These are phyloP conservation scores for Neurospora sp. DNA, from an alignment of 495 filamentous ascomycete genomes.

Conservation along the genomic window DNA sequence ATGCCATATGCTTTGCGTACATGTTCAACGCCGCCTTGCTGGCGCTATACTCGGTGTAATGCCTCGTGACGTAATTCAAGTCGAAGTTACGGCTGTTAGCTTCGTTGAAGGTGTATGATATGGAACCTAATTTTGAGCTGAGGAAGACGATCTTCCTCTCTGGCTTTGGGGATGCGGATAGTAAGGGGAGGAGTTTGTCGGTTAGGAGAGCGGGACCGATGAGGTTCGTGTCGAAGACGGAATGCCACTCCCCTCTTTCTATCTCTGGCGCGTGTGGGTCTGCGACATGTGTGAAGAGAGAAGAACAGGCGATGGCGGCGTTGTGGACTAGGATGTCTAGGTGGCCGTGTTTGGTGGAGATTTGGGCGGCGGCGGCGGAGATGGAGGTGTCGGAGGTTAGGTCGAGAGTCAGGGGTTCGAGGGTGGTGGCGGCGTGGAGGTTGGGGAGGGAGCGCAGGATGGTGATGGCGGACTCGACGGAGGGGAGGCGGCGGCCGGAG, in stretches of 20 bases:
- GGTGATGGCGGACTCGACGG: conserved; percentile 13
- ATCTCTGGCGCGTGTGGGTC: background rate
- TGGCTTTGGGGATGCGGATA: conserved; percentile 22
- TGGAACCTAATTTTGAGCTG: conserved; percentile 8
- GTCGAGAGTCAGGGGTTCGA: conserved; percentile 27
- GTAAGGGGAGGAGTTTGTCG: conserved; percentile 35
- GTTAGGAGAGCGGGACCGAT: conserved; percentile 26
- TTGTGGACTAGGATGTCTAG: conserved; percentile 48
- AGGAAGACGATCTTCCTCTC: conserved; percentile 34
- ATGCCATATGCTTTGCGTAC: conserved; percentile 10
- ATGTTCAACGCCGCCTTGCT: conserved; percentile 37
- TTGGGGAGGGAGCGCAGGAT: conserved; percentile 1
- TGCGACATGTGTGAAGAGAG: background rate
- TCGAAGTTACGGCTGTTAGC: background rate
- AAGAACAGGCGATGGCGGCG: conserved; percentile 19
- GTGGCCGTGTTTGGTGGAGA: conserved; percentile 28
- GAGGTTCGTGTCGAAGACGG: conserved; percentile 33
- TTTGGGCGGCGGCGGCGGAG: conserved; percentile 22
- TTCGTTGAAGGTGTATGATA: background rate
- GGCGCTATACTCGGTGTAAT: conserved; percentile 12
- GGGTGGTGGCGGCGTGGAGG: background rate
- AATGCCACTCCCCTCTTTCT: conserved; percentile 4
- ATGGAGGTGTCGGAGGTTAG: conserved; percentile 45
- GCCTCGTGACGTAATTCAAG: background rate
- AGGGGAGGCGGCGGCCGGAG: conserved; percentile 13